Conservation (phyloP, 345 rosid species). For the Murraya koenigii region DNA sequence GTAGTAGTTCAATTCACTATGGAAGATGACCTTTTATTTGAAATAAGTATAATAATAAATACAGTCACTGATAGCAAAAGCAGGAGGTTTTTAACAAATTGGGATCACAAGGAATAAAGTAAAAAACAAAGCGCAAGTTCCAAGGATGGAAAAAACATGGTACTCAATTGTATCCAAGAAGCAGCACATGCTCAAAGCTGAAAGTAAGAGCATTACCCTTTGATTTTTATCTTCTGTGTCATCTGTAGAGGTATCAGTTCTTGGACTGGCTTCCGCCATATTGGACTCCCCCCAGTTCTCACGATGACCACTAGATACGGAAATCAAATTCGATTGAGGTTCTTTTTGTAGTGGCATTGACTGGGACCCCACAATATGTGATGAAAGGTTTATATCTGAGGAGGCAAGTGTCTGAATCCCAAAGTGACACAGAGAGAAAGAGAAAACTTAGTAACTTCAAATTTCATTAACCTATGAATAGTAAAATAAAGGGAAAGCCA, state of each 20-base stretch:
- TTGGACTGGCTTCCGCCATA: conserved; percentile 85
- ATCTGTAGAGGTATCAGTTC: conserved; percentile 82
- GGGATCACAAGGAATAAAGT: neutral
- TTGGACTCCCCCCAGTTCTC: conserved; percentile 64
- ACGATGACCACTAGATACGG: conserved; percentile 42
- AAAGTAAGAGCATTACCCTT: conserved; percentile 51
- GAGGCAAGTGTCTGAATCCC: conserved; percentile 33
- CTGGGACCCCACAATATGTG: conserved; percentile 34
- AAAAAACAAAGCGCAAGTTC: neutral
- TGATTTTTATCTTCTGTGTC: conserved; percentile 83
- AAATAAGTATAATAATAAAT: neutral
- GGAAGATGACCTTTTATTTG: neutral
- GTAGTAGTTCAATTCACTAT: conserved; percentile 10
- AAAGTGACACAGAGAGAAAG: neutral
- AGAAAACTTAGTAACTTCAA: conserved; percentile 15
- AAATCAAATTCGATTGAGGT: conserved; percentile 35
- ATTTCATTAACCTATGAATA: conserved; percentile 6
- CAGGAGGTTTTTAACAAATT: neutral
- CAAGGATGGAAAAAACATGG: neutral
- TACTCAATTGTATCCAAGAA: neutral
- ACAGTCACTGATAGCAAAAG: neutral
- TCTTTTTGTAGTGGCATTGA: conserved; percentile 33
- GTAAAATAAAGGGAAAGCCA: conserved; percentile 6
- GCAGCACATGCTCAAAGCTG: conserved; percentile 18
- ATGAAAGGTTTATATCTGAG: conserved; percentile 33